Base-by-base conservation (phyloP, 2,329 filamentous ascomycete species). In the Trichoderma simmonsii region DNA sequence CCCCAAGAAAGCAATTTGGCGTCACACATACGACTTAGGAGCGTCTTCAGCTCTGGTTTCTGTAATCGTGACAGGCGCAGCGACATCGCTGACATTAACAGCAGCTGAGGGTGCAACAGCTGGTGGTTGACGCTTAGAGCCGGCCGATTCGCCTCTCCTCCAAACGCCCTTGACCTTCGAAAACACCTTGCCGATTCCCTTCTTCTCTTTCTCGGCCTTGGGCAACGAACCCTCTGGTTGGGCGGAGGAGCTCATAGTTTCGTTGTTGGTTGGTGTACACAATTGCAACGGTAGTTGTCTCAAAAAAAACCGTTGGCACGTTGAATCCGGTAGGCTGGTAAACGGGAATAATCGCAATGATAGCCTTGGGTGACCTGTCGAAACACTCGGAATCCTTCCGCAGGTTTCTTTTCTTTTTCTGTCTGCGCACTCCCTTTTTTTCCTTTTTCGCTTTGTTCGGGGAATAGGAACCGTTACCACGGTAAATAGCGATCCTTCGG, bases 141-240 rank as follows among this genome's bases (percentile, higher is more conserved):
- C 77, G 14, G 74, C 75, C 26, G 76, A 76, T 26, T 85, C 84
- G 73, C 82, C 79, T 74, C 81, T 84, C 78, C 81, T 86, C 60
- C 87, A 81, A 36, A 86, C 85, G 3, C 85, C 85, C 81, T 84
- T 88, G 77, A 86, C 81, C 43, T 85, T 81, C 43, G 83, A 83
- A 36, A 88, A 73, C 24, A 88, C 80, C 76, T 82, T 86, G 70
- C 82, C 83, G 32, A 88, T 75, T 14, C 83, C 83, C 77, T 82
- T 86, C 80, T 83, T 86, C 75, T 84, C 83, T 76, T 80, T 82
- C 59, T 79, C 78, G 65, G 77, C 75, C 73, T 78, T 79, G 65
- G 80, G 78, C 69, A 74, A 73, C 48, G 79, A 80, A 51, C 80
- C 79, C 75, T 80, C 81, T 63, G 77, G 78, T 72, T 81, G 83